These are phyloP conservation scores for Hawksworthiomyces lignivorus DNA, from an alignment of 2,329 filamentous ascomycete genomes.

Conservation along the genomic window DNA sequence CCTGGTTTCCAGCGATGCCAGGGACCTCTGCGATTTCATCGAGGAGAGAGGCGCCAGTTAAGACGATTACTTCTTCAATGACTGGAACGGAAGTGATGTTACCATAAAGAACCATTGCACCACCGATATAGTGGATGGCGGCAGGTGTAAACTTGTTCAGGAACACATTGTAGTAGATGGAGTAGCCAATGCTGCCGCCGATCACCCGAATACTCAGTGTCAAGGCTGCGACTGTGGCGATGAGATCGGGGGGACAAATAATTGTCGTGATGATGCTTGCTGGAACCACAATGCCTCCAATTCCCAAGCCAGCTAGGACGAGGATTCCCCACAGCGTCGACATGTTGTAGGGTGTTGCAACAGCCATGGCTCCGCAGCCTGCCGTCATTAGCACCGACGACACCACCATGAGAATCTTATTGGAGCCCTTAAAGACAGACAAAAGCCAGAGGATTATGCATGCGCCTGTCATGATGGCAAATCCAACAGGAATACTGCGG, in stretches of 20 bases:
- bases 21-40: slow-evolving; percentile 39
- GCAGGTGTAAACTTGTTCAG: slow-evolving; percentile 37
- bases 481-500: slow-evolving; percentile 56
- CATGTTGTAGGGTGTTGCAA: slow-evolving; percentile 44
- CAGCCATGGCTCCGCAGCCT: slow-evolving; percentile 47
- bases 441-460: slow-evolving; percentile 51
- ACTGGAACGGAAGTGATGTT: too few species aligned
- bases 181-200: slow-evolving; percentile 58
- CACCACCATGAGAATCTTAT: slow-evolving; percentile 51
- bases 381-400: slow-evolving; percentile 59
- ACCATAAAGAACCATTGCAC: too few species aligned
- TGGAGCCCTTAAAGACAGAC: slow-evolving; percentile 49
- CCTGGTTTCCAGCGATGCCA: slow-evolving; percentile 35
- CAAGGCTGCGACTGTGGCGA: slow-evolving; percentile 60
- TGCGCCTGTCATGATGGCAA: slow-evolving; percentile 55
- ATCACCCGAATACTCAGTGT: slow-evolving; percentile 63
- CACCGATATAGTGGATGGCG: too few species aligned
- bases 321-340: slow-evolving; percentile 48
- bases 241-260: slow-evolving; percentile 62
- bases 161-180: slow-evolving; percentile 50
- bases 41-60: slow-evolving; percentile 46
- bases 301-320: slow-evolving; percentile 54
- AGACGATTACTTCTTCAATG: slow-evolving; percentile 35
- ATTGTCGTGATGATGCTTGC: slow-evolving; percentile 62
- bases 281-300: slow-evolving; percentile 61